These are phyloP conservation scores for Nissolia schottii DNA, from an alignment of 306 rosid species.

Conservation along the genomic window DNA sequence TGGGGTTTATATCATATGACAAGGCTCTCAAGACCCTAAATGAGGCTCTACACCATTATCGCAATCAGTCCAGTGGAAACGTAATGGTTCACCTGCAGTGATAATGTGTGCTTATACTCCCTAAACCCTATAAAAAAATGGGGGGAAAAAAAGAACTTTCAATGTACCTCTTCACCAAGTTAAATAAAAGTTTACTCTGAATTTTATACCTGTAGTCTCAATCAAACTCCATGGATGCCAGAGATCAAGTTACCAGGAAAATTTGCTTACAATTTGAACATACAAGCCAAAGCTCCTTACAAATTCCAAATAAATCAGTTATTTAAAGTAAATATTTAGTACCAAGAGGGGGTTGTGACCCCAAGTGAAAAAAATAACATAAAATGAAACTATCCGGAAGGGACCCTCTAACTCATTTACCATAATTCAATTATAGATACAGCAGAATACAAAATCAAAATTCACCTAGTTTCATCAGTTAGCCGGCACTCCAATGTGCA, in stretches of 20 bases:
- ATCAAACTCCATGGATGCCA: not conserved
- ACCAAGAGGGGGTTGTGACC: not conserved
- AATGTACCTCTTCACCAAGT: not conserved
- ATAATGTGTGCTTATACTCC: not conserved
- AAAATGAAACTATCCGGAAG: conserved; percentile 10
- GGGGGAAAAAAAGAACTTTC: too few species aligned
- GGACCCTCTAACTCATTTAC: conserved; percentile 19
- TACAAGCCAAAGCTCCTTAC: not conserved
- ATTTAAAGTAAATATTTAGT: not conserved
- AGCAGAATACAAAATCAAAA: conserved; percentile 15
- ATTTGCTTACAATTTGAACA: not conserved
- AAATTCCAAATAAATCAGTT: not conserved
- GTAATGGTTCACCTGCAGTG: not conserved
- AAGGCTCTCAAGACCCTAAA: conserved; percentile 58
- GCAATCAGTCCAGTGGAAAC: not conserved
- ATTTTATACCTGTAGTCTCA: not conserved
- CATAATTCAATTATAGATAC: conserved; percentile 31
- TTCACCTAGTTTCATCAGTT: conserved; percentile 23
- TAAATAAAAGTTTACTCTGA: not conserved
- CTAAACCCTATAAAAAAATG: too few species aligned
- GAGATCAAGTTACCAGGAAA: not conserved
- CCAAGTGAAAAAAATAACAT: not conserved
- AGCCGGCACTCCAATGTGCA: conserved; percentile 30
- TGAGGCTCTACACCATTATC: conserved; percentile 31
- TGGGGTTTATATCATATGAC: conserved; percentile 73